A percentile compares a stretch with the other conserved stretches of the same genome.
These are phyloP conservation scores for Zoysia japonica DNA, from an alignment of 176 grass and related monocot species.

Conservation along the genomic window DNA sequence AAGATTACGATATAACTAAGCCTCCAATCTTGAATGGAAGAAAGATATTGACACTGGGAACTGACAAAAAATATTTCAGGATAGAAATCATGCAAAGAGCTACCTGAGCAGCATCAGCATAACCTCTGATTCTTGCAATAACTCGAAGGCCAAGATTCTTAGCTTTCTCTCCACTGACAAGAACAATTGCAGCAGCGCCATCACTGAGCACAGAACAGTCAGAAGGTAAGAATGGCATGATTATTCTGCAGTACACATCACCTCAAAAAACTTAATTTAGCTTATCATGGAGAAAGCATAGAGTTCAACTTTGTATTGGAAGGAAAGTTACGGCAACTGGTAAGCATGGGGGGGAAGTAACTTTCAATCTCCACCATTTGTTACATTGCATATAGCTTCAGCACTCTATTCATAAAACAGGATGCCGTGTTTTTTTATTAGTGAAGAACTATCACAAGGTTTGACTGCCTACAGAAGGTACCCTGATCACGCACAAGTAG, in stretches of 20 bases:
- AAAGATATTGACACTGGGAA: background rate
- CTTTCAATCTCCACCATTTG: background rate
- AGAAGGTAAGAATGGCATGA: conserved; percentile 29
- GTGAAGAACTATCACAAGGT: background rate
- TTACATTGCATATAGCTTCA: background rate
- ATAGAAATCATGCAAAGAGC: background rate
- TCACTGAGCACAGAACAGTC: conserved; percentile 46
- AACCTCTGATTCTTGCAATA: conserved; percentile 86
- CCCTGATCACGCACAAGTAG: background rate
- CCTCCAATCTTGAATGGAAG: background rate
- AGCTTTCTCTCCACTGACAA: conserved; percentile 88
- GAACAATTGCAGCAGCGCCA: conserved; percentile 88
- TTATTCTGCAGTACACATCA: background rate
- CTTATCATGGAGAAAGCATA: background rate
- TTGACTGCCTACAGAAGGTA: background rate
- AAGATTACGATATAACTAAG: conserved; percentile 13
- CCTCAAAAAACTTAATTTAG: conserved; percentile 10
- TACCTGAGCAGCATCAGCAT: conserved; percentile 94
- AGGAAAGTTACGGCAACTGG: background rate
- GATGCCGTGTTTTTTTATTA: background rate
- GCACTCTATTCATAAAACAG: background rate
- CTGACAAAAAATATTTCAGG: background rate
- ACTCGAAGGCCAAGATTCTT: conserved; percentile 70
- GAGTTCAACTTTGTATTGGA: conserved; percentile 1
- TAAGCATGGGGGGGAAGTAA: background rate